These are phyloP conservation scores for Plasmodium coatneyi DNA, from an alignment of 169 alveolate species.

Conservation along the genomic window DNA sequence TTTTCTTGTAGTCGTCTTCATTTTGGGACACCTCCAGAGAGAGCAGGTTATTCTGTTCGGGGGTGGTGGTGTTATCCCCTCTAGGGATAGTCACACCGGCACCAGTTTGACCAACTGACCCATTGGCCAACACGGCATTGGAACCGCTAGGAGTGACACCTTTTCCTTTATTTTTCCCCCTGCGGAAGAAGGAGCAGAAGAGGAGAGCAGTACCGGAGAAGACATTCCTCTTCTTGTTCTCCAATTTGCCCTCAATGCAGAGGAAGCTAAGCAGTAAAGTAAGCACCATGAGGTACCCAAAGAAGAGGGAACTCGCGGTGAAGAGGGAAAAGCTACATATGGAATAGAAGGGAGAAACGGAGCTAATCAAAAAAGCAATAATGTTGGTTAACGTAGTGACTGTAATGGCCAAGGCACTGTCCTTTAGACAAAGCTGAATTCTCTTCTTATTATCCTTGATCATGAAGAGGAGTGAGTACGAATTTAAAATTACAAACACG, in stretches of 20 bases:
- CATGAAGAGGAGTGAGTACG: slow-evolving; percentile 83
- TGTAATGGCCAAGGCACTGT: slow-evolving; percentile 86
- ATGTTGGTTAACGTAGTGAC: slow-evolving; percentile 88
- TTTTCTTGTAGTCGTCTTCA: slow-evolving; percentile 7
- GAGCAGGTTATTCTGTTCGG: neutral
- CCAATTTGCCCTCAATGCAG: slow-evolving; percentile 85
- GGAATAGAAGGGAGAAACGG: slow-evolving; percentile 86
- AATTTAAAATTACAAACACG: slow-evolving; percentile 84
- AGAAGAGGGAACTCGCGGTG: slow-evolving; percentile 82
- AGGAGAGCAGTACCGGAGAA: slow-evolving; percentile 10
- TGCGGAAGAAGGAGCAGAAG: slow-evolving; percentile 2
- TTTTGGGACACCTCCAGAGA: slow-evolving; percentile 1
- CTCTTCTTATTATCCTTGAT: slow-evolving; percentile 82
- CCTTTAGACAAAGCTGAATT: slow-evolving; percentile 83
- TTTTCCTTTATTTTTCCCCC: neutral
- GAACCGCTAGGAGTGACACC: neutral
- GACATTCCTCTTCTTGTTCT: slow-evolving; percentile 41
- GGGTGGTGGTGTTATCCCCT: neutral
- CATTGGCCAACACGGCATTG: neutral
- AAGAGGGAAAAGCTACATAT: slow-evolving; percentile 85
- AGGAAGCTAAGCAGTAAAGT: slow-evolving; percentile 84
- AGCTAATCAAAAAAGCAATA: slow-evolving; percentile 86
- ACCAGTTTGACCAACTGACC: neutral
- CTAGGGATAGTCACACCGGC: neutral
- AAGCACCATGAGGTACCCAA: slow-evolving; percentile 84